Evolutionary conservation across 2,329 filamentous ascomycete species (phyloP).

Genomic region (Ophiostoma ulmi): DNA sequence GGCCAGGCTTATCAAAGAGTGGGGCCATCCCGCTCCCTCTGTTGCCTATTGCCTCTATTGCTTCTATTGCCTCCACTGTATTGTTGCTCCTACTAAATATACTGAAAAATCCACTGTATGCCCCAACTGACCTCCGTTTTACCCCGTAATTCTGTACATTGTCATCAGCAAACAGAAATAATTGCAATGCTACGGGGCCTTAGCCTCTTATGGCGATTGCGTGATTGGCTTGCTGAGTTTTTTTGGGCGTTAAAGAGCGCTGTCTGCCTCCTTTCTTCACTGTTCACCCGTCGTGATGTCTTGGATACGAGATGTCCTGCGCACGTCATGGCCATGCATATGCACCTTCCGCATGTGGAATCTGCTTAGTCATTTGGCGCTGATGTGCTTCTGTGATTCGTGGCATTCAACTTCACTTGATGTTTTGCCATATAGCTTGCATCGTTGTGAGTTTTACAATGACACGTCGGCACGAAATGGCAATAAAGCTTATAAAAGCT

Average conservation of each 20-base stretch:
- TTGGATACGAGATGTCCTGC: not conserved
- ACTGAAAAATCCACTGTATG: not conserved
- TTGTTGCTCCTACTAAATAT: not conserved
- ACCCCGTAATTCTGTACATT: not conserved
- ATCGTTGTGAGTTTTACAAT: not conserved
- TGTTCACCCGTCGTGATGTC: not conserved
- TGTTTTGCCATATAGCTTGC: not conserved
- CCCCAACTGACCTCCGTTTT: not conserved
- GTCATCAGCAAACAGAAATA: not conserved
- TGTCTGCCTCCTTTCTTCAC: not conserved
- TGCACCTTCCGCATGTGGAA: conserved; percentile 5
- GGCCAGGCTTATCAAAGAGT: conserved; percentile 4
- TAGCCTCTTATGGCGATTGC: conserved; percentile 4
- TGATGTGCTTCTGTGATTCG: not conserved
- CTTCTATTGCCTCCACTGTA: not conserved
- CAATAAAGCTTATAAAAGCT: not conserved
- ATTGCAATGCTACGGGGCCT: conserved; percentile 1
- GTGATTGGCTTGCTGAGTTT: not conserved
- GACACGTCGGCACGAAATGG: not conserved
- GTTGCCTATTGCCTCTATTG: not conserved
- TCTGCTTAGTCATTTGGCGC: not conserved
- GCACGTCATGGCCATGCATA: not conserved
- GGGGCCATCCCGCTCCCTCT: not conserved
- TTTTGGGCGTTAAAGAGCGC: not conserved
- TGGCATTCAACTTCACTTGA: not conserved